Evolutionary conservation across 2,329 filamentous ascomycete genomes (phyloP).

Genomic region (Calonectria fujianensis): DNA sequence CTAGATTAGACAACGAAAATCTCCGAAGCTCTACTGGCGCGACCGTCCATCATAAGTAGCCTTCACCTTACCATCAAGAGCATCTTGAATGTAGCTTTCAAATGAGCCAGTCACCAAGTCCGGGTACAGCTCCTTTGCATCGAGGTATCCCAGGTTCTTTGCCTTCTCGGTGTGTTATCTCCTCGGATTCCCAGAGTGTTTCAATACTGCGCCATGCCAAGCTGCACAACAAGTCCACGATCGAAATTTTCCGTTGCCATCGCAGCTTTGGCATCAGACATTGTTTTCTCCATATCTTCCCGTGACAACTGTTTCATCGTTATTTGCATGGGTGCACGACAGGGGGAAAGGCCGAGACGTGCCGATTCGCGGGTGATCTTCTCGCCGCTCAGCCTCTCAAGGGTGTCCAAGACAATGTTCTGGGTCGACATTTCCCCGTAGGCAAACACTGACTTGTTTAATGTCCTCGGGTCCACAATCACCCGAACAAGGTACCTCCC

Average conservation of each 20-base stretch:
- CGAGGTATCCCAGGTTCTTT: conserved; percentile 6
- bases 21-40: not conserved
- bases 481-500: not conserved
- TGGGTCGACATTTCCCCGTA: conserved; percentile 15
- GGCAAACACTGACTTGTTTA: not conserved
- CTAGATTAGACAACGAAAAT: not conserved
- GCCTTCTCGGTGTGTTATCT: not conserved
- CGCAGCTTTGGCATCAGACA: not conserved
- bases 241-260: not conserved
- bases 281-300: not conserved
- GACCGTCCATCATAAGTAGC: not conserved
- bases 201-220: not conserved
- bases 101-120: not conserved
- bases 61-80: not conserved
- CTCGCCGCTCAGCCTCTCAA: not conserved
- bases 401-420: not conserved
- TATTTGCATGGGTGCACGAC: not conserved
- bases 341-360: not conserved
- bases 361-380: not conserved
- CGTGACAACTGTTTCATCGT: not conserved
- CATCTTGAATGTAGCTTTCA: not conserved
- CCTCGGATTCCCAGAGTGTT: not conserved
- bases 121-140: not conserved
- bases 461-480: not conserved
- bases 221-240: not conserved